phyloP scores from a whole-genome alignment of 768 basidiomycete genomes.

The Boletellus emodensis region DNA sequence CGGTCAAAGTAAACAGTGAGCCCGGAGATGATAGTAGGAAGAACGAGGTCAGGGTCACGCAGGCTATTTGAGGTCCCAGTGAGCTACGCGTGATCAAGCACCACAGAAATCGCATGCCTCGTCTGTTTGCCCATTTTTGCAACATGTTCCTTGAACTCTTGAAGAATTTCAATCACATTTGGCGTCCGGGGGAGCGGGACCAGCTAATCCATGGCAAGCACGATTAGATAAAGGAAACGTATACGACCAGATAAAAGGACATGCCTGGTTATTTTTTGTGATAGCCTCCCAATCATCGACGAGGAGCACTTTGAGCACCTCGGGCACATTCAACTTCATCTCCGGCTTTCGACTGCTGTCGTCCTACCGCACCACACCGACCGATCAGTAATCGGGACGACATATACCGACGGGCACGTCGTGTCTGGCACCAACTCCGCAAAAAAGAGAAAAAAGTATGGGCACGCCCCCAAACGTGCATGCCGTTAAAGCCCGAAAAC shows the following conservation, averaged over 20 bases:
- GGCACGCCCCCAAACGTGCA: no score
- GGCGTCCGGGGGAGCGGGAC: slow-evolving; percentile 80
- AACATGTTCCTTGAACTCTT: slow-evolving; percentile 71
- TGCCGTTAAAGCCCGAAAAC: not conserved
- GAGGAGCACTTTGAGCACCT: slow-evolving; percentile 80
- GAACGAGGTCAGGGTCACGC: slow-evolving; percentile 63
- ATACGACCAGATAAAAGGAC: slow-evolving; percentile 4
- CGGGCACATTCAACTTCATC: slow-evolving; percentile 87
- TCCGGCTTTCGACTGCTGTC: slow-evolving; percentile 79
- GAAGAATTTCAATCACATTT: slow-evolving; percentile 70
- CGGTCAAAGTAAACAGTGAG: slow-evolving; percentile 92
- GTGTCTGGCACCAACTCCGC: not conserved
- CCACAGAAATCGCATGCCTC: slow-evolving; percentile 34
- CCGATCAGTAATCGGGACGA: not conserved
- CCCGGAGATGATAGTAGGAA: slow-evolving; percentile 81
- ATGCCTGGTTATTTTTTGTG: slow-evolving; percentile 89
- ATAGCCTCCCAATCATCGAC: slow-evolving; percentile 99
- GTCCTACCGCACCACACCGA: slow-evolving; percentile 42
- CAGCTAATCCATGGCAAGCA: slow-evolving; percentile 47
- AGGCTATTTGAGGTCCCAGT: slow-evolving; percentile 38
- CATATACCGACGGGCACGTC: not conserved
- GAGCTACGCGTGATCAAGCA: not conserved
- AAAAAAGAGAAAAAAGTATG: no score
- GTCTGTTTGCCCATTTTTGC: slow-evolving; percentile 43
- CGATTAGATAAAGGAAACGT: not conserved